Base-by-base conservation (phyloP, 2,329 filamentous ascomycete species). In the Trichoderma simmonsii region DNA sequence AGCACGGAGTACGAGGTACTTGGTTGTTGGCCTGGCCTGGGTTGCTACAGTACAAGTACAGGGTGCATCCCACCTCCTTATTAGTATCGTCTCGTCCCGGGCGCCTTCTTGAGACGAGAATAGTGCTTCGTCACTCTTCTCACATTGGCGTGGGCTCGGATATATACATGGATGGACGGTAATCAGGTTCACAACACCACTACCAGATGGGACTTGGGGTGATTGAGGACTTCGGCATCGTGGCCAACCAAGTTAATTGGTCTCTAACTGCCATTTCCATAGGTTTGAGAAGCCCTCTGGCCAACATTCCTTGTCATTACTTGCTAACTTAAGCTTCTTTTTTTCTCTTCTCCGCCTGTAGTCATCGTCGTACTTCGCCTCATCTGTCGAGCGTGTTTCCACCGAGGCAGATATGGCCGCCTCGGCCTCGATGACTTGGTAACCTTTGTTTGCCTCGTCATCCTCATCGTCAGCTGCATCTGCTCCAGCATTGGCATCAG, bases 201-300 rank as follows among this genome's bases (percentile, higher is more conserved):
- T 39, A 62, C 56, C 61, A 36, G 57, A 76, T 77, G 76, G 74
- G 70, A 15, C 65, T 77, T 36, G 75, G 75, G 75, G 64, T 73
- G 39, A 69, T 64, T 21, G 64, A 76, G 30, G 74, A 76, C 43
- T 77, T 73, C 39, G 76, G 76, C 67, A 32, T 73, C 57, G 73
- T 77, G 14, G 77, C 77, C 60, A 74, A 78, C 67, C 73, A 61
- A 71, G 75, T 73, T 12, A 77, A 76, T 51, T 78, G 77, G 77
- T 73, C 76, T 3, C 75, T 78, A 63, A 77, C 77, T 70, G 76
- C 71, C n/a, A 48, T 76, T 24, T 75, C 76, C 1, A 70, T 74
- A 12, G 26, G 77, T 76, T 59, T 69, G 75, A 74, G 57, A 32
- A 30, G 28, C 71, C 28, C 36, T 54, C 54, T 21, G 43, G 43